Conservation (phyloP, 805 yeast species). For the Candida sphagnicola region DNA sequence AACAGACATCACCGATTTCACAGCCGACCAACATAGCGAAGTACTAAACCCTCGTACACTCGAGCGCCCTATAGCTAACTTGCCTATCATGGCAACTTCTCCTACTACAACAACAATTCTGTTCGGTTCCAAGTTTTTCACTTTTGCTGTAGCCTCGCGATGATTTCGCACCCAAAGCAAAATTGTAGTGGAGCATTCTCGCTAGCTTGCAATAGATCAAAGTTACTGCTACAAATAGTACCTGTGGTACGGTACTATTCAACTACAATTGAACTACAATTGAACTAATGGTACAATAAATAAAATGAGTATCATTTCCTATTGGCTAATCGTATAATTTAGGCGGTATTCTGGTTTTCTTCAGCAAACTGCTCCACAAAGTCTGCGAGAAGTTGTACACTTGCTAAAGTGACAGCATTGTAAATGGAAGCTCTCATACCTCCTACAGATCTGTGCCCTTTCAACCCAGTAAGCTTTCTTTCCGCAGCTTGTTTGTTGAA, state of each 20-base stretch:
- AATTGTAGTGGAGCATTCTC: no score
- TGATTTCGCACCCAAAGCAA: no score
- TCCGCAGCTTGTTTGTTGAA: slow-evolving; percentile 68
- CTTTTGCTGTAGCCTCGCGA: no score
- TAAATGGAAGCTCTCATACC: slow-evolving; percentile 93
- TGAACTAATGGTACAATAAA: no score
- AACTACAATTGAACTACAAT: no score
- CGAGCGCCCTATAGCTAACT: not conserved
- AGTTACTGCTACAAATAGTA: no score
- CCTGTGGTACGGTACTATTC: no score
- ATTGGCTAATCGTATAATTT: no score
- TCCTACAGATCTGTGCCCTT: slow-evolving; percentile 96
- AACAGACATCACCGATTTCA: slow-evolving; percentile 1
- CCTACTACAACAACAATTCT: no score
- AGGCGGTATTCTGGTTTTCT: slow-evolving; percentile 8
- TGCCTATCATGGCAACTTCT: not conserved
- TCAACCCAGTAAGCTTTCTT: slow-evolving; percentile 65
- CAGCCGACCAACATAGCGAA: not conserved
- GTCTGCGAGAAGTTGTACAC: slow-evolving; percentile 53
- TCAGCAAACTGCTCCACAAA: slow-evolving; percentile 61
- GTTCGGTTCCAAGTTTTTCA: no score
- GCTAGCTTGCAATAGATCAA: no score
- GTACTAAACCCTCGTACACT: not conserved
- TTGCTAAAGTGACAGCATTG: slow-evolving; percentile 71
- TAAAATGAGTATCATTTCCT: not conserved